Percentiles rank a stretch among this genome's conserved stretches.
These are phyloP conservation scores for Clarireedia hainanense DNA, from an alignment of 2,329 filamentous ascomycete genomes.

Conservation along the genomic window DNA sequence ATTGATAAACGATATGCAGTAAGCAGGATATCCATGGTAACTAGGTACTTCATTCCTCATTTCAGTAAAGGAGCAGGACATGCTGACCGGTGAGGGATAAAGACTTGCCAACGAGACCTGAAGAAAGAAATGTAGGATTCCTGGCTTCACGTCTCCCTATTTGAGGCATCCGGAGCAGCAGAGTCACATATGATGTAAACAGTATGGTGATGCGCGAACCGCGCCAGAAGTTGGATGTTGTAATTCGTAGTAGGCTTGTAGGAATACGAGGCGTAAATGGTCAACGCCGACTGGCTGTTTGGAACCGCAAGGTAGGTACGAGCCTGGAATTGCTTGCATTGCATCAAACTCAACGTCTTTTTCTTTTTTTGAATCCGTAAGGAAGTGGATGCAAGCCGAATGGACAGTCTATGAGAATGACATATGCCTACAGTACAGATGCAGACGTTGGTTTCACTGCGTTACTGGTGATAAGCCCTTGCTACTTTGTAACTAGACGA, in stretches of 20 bases:
- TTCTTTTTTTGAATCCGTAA: background rate
- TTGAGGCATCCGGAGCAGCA: background rate
- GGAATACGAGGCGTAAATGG: background rate
- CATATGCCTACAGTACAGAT: background rate
- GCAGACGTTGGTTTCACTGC: background rate
- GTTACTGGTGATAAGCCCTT: background rate
- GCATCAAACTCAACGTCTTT: background rate
- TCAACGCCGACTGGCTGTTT: background rate
- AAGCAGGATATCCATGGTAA: background rate
- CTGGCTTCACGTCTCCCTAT: slow-evolving; percentile 1
- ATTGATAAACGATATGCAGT: slow-evolving; percentile 4
- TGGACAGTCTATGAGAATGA: background rate
- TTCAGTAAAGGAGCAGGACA: background rate
- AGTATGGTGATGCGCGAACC: background rate
- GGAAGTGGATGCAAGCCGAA: background rate
- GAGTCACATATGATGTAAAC: too few relatives aligned
- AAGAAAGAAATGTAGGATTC: background rate
- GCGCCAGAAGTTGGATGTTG: slow-evolving; percentile 2
- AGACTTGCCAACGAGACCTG: background rate
- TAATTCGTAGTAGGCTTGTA: background rate
- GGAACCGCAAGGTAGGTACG: background rate
- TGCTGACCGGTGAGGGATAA: background rate
- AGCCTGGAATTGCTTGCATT: background rate
- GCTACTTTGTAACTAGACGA: too few relatives aligned
- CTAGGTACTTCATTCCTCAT: background rate